Base-by-base conservation (phyloP, 192 early-diverging fungal species). In the Backusella macrospora region DNA sequence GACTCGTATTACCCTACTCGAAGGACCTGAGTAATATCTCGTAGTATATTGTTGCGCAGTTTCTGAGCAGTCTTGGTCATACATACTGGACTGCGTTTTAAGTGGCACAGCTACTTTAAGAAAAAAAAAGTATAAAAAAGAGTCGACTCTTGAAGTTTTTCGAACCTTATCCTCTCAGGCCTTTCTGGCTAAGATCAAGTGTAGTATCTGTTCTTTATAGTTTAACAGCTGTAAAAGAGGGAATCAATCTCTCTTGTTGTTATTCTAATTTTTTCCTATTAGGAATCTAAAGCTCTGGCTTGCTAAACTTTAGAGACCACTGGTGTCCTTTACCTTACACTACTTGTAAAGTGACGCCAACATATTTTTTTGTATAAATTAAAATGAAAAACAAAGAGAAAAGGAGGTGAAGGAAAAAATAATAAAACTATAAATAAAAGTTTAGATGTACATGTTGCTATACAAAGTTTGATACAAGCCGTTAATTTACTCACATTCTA, bases 121-220 rank as follows among this genome's bases (percentile, higher is more conserved):
- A 16, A 7, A 9, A 23, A 64, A 72, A 73, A 78, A 65, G 67
- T 78, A 78, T 78, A 78, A 73, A 78, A 77, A 63, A 37, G 67
- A 26, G 9, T 3, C 42, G 4, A 55, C 8, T 10, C 49, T 66
- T 18, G 18, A 10, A 69, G 44, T 66, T 73, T 67, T 29, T 52
- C 46, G 52, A 45, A 70, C 15, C 74, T 69, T 75, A 63, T 88
- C 88, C 90, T 86, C 88, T 89, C 91, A 89, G 84, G 85, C 86
- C 88, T 84, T 89, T 83, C 89, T 90, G 88, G 91, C 91, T 92
- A 90, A 91, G 89, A 91, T 91, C 91, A 92, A 92, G 91, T 91
- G 91, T 92, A 91, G 91, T 92, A 92, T 92, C 91, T 92, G 91
- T 92, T 92, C 88, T 90, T 85, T 86, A 84, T 80, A 89, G 88